Evolutionary conservation across 1,284 basidiomycete genomes (phyloP), one percentile per base, ranked within the genome.

Genomic region (Cystobasidium sp.): DNA sequence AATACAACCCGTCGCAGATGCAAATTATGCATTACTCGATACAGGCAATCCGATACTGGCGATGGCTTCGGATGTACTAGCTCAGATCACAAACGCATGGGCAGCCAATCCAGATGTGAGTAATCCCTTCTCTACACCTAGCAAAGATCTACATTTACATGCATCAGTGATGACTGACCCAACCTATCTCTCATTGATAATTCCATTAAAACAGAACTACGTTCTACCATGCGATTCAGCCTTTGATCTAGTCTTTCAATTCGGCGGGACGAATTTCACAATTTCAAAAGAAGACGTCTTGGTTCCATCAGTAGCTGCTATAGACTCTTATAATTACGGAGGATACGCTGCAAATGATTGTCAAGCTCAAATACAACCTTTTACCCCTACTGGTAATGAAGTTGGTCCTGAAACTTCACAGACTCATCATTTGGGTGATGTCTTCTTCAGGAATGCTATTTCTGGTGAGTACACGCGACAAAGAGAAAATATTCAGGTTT

Each of bases 311-410:
- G 49, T 37, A n/a, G 70, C 61, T 31, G 70, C 70, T 58, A 66
- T 73, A 9, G 70, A 73, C 43, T 65, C 62, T 10, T 51, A 53
- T 51, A 73, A 73, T 22, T 73, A 66, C 41, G 70, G 70, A 44
- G 70, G 70, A 18, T 73, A 73, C 52, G 70, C 70, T 58, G 59
- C 31, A 8, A 66, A 49, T 9, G 63, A 47, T 44, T 73, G 70
- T 52, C 70, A 73, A 59, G 70, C 70, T 59, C 70, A 73, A 62
- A 73, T 73, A 63, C 70, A 73, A 56, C 70, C 70, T 44, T 73
- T 73, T 56, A 65, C 62, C 7, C 70, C 70, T 37, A 73, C 70
- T 43, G 46, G 52, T 24, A 73, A 73, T 53, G 70, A 73, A 61
- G 63, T 73, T 49, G 70, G 70, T 12, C 56, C 56, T 44, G 63